These are phyloP conservation scores for Withania somnifera DNA, from an alignment of 305 asterid species.

Conservation along the genomic window DNA sequence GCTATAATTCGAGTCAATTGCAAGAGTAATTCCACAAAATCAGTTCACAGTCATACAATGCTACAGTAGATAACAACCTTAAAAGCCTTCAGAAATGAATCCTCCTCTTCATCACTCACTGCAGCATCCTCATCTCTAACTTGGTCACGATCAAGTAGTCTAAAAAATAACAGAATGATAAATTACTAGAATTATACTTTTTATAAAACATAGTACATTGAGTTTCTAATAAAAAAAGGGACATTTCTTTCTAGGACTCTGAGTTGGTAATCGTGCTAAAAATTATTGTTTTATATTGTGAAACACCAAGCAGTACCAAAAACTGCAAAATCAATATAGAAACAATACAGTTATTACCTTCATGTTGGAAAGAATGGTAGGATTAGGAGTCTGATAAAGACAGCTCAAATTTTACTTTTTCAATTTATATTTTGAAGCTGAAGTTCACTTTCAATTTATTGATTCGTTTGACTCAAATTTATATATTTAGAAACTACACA, in stretches of 20 bases:
- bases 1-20: background rate
- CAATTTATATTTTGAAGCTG: no score
- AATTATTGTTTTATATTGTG: background rate
- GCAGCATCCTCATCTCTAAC: constrained; percentile 71
- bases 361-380: background rate
- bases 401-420: background rate
- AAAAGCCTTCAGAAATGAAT: constrained; percentile 90
- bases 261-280: background rate
- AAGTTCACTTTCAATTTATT: background rate
- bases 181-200: background rate
- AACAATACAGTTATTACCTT: background rate
- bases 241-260: no score
- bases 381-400: background rate
- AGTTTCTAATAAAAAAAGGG: no score
- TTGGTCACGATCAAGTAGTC: constrained; percentile 87
- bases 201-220: background rate
- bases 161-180: constrained; percentile 2
- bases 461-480: background rate
- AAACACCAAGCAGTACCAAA: background rate
- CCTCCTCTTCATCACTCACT: constrained; percentile 85
- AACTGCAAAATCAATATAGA: background rate
- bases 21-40: background rate
- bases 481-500: background rate
- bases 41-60: background rate
- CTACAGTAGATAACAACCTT: constrained; percentile 44